A percentile compares a stretch with the other conserved stretches of the same genome.
Conservation (phyloP, 768 basidiomycete genomes). For the Boletellus ananiceps region DNA sequence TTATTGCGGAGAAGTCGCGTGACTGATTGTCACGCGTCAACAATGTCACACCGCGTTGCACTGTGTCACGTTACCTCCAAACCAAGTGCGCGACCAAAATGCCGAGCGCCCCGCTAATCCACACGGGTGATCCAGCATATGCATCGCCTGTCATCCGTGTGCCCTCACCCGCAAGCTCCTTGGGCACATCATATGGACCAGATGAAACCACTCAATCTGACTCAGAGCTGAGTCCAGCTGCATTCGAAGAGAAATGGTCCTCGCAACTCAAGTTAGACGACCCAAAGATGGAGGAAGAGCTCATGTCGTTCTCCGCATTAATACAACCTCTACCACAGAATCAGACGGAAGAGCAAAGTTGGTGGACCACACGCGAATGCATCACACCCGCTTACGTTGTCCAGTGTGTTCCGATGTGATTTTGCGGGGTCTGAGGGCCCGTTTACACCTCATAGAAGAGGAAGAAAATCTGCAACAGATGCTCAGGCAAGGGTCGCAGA, state of each 20-base stretch:
- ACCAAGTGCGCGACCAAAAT: slow-evolving; percentile 6
- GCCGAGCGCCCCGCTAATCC: slow-evolving; percentile 30
- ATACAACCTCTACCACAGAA: slow-evolving; percentile 32
- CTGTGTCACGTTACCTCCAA: slow-evolving; percentile 1
- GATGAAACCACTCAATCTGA: slow-evolving; percentile 45
- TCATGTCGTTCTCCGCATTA: slow-evolving; percentile 29
- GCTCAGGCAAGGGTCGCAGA: slow-evolving; percentile 33
- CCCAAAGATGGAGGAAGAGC: slow-evolving; percentile 36
- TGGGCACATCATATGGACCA: slow-evolving; percentile 43
- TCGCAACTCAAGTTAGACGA: slow-evolving; percentile 32
- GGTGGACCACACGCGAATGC: slow-evolving; percentile 10
- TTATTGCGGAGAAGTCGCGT: slow-evolving; percentile 25
- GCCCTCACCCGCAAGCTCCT: slow-evolving; percentile 44
- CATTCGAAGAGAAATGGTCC: slow-evolving; percentile 35
- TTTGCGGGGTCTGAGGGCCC: slow-evolving; percentile 34
- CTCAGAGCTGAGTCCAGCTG: slow-evolving; percentile 33
- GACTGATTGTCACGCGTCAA: slow-evolving; percentile 31
- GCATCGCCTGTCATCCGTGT: slow-evolving; percentile 43
- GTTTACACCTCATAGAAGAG: slow-evolving; percentile 39
- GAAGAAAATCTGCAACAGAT: slow-evolving; percentile 41
- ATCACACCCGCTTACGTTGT: slow-evolving; percentile 3
- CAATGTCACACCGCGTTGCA: slow-evolving; percentile 31
- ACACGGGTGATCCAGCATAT: slow-evolving; percentile 36
- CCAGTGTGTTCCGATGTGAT: slow-evolving; percentile 37
- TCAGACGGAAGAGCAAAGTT: slow-evolving; percentile 39